These are phyloP conservation scores for Funneliformis caledonium DNA, from an alignment of 371 early-diverging fungal genomes.

Conservation along the genomic window DNA sequence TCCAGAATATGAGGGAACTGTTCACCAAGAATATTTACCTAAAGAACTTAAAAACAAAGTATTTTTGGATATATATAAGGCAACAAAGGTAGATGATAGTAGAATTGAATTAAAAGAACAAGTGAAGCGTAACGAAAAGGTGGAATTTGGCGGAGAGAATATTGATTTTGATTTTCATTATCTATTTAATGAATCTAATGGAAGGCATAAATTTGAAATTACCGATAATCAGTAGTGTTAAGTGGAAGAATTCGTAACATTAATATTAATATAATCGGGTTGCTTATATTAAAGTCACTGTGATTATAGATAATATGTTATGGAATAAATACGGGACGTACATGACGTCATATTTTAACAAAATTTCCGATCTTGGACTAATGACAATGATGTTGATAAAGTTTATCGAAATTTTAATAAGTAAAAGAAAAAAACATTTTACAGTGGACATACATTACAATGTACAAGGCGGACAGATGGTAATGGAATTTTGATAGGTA, in stretches of 20 bases:
- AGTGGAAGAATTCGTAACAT: background rate
- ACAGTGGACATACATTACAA: too few species aligned
- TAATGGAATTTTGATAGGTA: too few species aligned
- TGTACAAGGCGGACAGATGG: too few species aligned
- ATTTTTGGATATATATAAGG: conserved; percentile 18
- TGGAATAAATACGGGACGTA: too few species aligned
- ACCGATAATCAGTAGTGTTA: background rate
- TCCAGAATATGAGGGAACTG: conserved; percentile 58
- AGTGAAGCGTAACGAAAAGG: background rate
- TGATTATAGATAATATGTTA: too few species aligned
- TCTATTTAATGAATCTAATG: background rate
- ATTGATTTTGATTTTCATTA: background rate
- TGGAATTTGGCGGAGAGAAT: background rate
- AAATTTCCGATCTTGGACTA: too few species aligned
- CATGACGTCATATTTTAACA: too few species aligned
- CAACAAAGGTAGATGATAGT: background rate
- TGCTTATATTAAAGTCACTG: too few species aligned
- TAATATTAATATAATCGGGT: too few species aligned
- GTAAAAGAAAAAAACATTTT: too few species aligned
- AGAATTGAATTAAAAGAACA: background rate
- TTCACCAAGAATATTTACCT: conserved; percentile 35
- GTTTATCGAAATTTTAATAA: too few species aligned
- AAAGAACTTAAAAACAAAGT: conserved; percentile 22
- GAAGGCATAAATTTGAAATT: background rate
- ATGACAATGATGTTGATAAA: too few species aligned